Conservation (phyloP, 768 basidiomycete genomes). For the Naematelia aurantialba region DNA sequence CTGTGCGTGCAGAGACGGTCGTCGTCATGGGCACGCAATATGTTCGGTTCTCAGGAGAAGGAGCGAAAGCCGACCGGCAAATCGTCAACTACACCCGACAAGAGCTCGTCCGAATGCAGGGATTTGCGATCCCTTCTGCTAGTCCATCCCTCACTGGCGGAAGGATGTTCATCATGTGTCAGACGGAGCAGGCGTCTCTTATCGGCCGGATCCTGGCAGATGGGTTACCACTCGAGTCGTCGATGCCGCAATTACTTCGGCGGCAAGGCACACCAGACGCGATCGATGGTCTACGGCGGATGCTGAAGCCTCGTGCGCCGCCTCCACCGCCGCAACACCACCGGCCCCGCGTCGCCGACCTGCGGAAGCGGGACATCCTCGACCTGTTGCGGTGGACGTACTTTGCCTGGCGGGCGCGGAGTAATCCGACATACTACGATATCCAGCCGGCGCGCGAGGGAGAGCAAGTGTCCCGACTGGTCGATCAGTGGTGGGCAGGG, state of each 20-base stretch:
- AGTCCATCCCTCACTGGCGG: constrained; percentile 44
- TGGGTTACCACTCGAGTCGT: constrained; percentile 85
- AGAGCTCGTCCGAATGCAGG: constrained; percentile 89
- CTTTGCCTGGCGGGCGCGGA: constrained; percentile 64
- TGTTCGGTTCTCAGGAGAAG: constrained; percentile 50
- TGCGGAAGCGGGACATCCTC: constrained; percentile 64
- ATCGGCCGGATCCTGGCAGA: constrained; percentile 79
- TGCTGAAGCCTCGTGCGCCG: constrained; percentile 21
- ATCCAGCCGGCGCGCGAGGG: constrained; percentile 53
- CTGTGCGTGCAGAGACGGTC: constrained; percentile 73
- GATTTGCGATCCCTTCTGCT: constrained; percentile 57
- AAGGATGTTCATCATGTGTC: constrained; percentile 82
- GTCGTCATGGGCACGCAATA: constrained; percentile 93
- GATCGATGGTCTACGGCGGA: constrained; percentile 13
- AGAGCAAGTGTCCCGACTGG: constrained; percentile 65
- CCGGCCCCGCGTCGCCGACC: constrained; percentile 50
- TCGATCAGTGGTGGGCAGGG: constrained; percentile 54
- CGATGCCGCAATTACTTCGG: constrained; percentile 51
- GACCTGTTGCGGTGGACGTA: constrained; percentile 79
- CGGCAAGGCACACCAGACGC: constrained; percentile 51
- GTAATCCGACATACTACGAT: constrained; percentile 84
- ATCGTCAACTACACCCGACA: constrained; percentile 73
- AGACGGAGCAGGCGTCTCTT: constrained; percentile 74
- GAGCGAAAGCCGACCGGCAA: constrained; percentile 57
- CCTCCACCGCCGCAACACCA: constrained; percentile 21